Evolutionary conservation across 2,329 filamentous ascomycete genomes (phyloP).

Genomic region (Clonostachys byssicola): DNA sequence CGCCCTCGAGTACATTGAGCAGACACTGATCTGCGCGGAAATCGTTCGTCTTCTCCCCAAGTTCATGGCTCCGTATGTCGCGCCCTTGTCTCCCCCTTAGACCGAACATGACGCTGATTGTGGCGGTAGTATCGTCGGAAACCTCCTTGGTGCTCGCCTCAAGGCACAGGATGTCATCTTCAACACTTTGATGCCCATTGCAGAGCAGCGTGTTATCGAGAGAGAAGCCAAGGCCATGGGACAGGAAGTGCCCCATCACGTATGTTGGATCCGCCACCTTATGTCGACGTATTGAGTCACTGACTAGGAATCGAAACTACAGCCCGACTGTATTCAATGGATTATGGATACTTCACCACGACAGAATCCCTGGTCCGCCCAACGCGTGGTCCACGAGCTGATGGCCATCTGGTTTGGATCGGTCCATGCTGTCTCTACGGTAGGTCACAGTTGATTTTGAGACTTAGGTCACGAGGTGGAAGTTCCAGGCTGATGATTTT

Average conservation of each 20-base stretch:
- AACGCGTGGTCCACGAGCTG: background rate
- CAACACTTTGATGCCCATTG: background rate
- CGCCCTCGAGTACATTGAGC: background rate
- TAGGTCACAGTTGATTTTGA: too few relatives aligned
- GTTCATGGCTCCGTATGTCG: too few relatives aligned
- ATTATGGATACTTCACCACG: constrained; percentile 2
- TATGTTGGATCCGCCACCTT: background rate
- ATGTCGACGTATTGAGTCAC: background rate
- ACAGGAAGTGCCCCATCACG: background rate
- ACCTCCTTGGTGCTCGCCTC: background rate
- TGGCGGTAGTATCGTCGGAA: background rate
- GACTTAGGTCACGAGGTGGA: too few relatives aligned
- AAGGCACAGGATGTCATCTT: background rate
- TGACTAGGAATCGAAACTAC: background rate
- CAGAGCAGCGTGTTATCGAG: background rate
- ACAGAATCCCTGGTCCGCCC: background rate
- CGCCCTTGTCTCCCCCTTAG: too few relatives aligned
- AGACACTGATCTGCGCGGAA: constrained; percentile 1
- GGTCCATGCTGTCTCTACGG: constrained; percentile 1
- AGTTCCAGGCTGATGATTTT: background rate
- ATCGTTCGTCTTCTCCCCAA: background rate
- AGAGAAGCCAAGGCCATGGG: background rate
- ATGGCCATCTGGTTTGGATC: constrained; percentile 4
- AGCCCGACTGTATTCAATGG: constrained; percentile 4
- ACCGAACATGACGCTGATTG: too few relatives aligned